These are phyloP conservation scores for Rubus parviflorus DNA, from an alignment of 306 rosid genomes.

Conservation along the genomic window DNA sequence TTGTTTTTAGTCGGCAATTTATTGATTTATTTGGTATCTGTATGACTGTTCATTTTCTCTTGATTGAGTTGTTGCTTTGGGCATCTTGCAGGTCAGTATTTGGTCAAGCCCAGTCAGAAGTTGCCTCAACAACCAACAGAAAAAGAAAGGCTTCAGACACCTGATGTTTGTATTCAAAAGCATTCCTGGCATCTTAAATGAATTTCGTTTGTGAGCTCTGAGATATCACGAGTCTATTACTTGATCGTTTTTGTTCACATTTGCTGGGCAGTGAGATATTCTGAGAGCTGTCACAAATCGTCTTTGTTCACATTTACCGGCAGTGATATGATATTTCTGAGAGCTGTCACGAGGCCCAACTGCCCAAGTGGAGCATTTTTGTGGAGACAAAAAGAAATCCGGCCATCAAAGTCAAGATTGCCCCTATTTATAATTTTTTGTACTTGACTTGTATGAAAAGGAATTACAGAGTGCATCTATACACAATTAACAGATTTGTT, in stretches of 20 bases:
- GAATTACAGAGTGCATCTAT: neutral
- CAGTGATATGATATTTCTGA: neutral
- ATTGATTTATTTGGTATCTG: neutral
- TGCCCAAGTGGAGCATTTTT: neutral
- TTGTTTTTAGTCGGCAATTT: neutral
- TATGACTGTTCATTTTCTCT: neutral
- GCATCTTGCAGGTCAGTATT: conserved; percentile 65
- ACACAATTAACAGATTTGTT: neutral
- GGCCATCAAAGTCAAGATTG: neutral
- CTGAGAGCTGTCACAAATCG: neutral
- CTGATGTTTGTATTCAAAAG: conserved; percentile 12
- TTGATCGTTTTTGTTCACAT: neutral
- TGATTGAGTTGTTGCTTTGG: conserved; percentile 18
- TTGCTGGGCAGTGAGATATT: neutral
- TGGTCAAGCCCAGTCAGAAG: conserved; percentile 63
- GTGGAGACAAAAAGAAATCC: neutral
- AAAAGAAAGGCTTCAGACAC: conserved; percentile 66
- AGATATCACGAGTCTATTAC: neutral
- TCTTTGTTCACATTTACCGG: neutral
- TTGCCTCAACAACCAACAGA: conserved; percentile 39
- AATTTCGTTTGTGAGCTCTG: neutral
- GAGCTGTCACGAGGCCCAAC: neutral
- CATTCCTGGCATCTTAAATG: neutral
- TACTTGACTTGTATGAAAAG: neutral
- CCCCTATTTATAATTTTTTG: neutral